Conservation (phyloP, 2,329 filamentous ascomycete species). For the Zelopaecilomyces penicillatus region DNA sequence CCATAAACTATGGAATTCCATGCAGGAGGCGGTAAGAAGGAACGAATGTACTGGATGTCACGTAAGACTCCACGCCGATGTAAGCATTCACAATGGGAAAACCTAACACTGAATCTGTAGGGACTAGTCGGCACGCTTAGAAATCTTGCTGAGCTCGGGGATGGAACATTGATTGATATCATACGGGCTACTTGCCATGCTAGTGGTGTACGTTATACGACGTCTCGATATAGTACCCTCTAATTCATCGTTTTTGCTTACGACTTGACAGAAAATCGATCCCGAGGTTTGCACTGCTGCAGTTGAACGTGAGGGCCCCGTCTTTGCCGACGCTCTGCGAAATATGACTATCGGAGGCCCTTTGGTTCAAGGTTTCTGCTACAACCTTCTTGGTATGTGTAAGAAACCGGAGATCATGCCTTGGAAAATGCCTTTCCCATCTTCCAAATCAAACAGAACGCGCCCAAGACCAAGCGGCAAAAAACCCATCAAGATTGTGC, state of each 20-base stretch:
- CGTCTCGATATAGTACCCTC: not conserved
- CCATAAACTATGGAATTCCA: slow-evolving; percentile 17
- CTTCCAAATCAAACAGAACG: slow-evolving; percentile 26
- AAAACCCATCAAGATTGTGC: slow-evolving; percentile 44
- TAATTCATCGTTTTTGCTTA: not conserved
- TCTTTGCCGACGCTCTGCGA: slow-evolving; percentile 41
- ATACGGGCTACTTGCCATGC: slow-evolving; percentile 24
- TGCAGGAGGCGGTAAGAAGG: slow-evolving; percentile 14
- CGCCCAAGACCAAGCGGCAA: slow-evolving; percentile 35
- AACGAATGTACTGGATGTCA: slow-evolving; percentile 16
- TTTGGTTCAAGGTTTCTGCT: slow-evolving; percentile 43
- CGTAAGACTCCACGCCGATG: slow-evolving; percentile 12
- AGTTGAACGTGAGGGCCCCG: slow-evolving; percentile 43
- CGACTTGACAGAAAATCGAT: slow-evolving; percentile 34
- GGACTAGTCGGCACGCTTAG: slow-evolving; percentile 29
- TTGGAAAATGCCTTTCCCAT: slow-evolving; percentile 36
- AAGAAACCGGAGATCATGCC: slow-evolving; percentile 35
- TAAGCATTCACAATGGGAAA: not conserved
- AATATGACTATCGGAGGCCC: slow-evolving; percentile 39
- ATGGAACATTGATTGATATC: slow-evolving; percentile 29
- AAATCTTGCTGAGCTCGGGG: slow-evolving; percentile 33
- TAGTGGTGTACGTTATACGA: slow-evolving; percentile 11
- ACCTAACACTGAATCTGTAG: slow-evolving; percentile 2
- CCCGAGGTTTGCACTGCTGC: slow-evolving; percentile 47
- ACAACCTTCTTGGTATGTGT: slow-evolving; percentile 45